Evolutionary conservation across 495 filamentous ascomycete genomes (phyloP), one percentile per base, ranked within the genome.

Genomic region (Penicillium lividum): DNA sequence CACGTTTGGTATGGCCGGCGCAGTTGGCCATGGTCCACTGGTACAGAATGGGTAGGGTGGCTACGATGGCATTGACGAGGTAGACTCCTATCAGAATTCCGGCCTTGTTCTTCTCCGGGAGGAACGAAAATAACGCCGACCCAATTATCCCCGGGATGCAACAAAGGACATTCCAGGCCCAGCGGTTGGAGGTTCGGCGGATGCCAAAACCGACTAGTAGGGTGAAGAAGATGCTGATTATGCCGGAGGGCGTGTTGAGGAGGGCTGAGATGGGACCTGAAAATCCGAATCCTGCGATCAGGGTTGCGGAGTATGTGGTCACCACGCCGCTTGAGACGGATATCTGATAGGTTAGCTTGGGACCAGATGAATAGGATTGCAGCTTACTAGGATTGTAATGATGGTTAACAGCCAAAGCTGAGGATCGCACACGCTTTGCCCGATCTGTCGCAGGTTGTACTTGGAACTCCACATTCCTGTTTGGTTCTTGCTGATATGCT

Each of bases 41-140:
- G 43, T 84, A 78, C n/a, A 79, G 69, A 29, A 80, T 68, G 1
- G 73, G 68, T 10, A 79, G 54, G 0, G 71, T 69, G 11, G 78
- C 73, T 1, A 77, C 73, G 52, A 77, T 76, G 11, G 78, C 70
- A 64, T 89, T 88, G 61, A 86, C 76, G 11, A 89, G 77, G 64
- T 87, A 89, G 48, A 88, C 82, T 10, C 86, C 86, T 5, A 81
- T 81, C 11, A 90, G 73, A 27, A 82, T 74, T 25, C 81, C 85
- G 0, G 72, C 72, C 22, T 67, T 74, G 61, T 75, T 78, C 46
- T 49, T 66, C 6, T 77, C 72, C 0, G 78, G 73, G 0, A 82
- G 68, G 67, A 87, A 88, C 3, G 84, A 85, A 74, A 89, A 80
- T 13, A 89, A 66, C 1, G 67, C 84, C 7, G 78, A 82, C 5